Conservation (phyloP, 2,329 filamentous ascomycete genomes). For the Samsoniella hepiali region DNA sequence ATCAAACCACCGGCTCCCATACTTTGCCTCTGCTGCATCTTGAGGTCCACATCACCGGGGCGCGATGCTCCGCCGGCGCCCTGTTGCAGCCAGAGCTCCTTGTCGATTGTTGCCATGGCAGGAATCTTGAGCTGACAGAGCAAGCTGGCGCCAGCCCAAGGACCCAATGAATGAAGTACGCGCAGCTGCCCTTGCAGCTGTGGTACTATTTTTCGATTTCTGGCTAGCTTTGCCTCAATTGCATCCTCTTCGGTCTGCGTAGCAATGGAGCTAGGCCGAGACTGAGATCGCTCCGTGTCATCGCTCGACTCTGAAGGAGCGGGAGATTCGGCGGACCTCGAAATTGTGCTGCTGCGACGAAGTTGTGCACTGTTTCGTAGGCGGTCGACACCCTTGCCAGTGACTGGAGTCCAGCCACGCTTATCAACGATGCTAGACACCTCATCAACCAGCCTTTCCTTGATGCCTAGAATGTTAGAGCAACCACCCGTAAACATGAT, state of each 20-base stretch:
- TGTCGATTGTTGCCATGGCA: conserved; percentile 66
- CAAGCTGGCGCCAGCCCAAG: conserved; percentile 73
- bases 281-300: conserved; percentile 22
- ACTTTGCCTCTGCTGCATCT: conserved; percentile 60
- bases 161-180: conserved; percentile 65
- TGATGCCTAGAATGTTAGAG: conserved; percentile 74
- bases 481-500: conserved; percentile 84
- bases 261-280: conserved; percentile 26
- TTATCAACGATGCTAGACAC: conserved; percentile 62
- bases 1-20: conserved; percentile 54
- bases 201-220: conserved; percentile 35
- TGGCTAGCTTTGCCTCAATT: conserved; percentile 37
- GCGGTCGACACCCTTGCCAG: conserved; percentile 63
- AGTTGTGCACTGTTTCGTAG: conserved; percentile 46
- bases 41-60: conserved; percentile 57
- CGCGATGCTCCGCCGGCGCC: conserved; percentile 61
- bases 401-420: conserved; percentile 74
- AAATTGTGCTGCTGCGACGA: conserved; percentile 30
- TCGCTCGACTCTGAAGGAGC: conserved; percentile 26
- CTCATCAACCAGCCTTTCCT: conserved; percentile 72
- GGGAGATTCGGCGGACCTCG: conserved; percentile 19
- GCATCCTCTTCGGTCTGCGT: conserved; percentile 29
- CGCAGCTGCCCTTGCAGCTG: conserved; percentile 58
- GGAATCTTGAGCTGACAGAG: conserved; percentile 65
- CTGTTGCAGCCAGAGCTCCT: conserved; percentile 67